Conservation (phyloP, 129 eudicot species). For the Flaveria linearis region DNA sequence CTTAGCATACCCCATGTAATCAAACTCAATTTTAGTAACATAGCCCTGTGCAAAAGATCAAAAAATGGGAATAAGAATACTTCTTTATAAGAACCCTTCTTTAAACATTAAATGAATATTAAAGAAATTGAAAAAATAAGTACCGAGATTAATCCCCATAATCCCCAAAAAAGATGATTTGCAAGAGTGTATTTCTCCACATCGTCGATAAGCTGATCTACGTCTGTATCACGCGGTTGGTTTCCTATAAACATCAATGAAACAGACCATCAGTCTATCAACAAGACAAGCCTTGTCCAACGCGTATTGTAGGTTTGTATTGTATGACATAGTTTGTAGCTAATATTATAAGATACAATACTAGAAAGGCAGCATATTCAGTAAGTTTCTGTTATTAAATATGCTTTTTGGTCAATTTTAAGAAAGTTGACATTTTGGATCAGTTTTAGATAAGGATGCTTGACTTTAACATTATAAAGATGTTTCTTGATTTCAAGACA, state of each 20-base stretch:
- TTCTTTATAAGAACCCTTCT: background rate
- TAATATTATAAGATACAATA: background rate
- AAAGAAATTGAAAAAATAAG: background rate
- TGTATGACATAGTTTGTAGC: background rate
- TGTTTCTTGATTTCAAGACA: slow-evolving; percentile 7
- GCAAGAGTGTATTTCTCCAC: slow-evolving; percentile 79
- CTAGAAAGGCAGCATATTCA: background rate
- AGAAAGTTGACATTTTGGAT: slow-evolving; percentile 26
- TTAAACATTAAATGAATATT: background rate
- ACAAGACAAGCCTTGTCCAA: background rate
- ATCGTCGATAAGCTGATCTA: slow-evolving; percentile 52
- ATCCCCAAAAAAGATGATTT: slow-evolving; percentile 88
- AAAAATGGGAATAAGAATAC: background rate
- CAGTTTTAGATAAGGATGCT: slow-evolving; percentile 14
- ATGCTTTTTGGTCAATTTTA: slow-evolving; percentile 12
- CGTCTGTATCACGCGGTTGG: slow-evolving; percentile 47
- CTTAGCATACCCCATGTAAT: slow-evolving; percentile 69
- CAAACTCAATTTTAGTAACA: slow-evolving; percentile 62
- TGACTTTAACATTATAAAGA: slow-evolving; percentile 19
- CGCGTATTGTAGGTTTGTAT: background rate
- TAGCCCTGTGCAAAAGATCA: slow-evolving; percentile 41
- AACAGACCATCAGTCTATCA: background rate
- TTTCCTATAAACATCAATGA: slow-evolving; percentile 41
- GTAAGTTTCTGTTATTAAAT: background rate
- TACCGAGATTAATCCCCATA: slow-evolving; percentile 95